Conservation (phyloP, 345 rosid species). For the Bruguiera parviflora region DNA sequence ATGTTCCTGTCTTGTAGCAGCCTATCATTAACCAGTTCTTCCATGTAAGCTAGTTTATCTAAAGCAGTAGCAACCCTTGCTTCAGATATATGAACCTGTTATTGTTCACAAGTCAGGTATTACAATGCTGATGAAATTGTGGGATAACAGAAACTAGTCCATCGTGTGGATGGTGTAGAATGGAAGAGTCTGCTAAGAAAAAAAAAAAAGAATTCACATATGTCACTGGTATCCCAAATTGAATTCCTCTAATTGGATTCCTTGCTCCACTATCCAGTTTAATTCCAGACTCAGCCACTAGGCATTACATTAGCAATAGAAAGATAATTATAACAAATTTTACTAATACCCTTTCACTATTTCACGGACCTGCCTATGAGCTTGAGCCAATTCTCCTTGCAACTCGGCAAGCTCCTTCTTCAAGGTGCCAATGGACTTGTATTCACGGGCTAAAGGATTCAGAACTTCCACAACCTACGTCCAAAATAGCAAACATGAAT, state of each 20-base stretch:
- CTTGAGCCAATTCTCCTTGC: slow-evolving; percentile 79
- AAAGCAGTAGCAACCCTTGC: slow-evolving; percentile 89
- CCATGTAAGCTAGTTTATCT: slow-evolving; percentile 95
- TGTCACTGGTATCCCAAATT: neutral
- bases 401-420: slow-evolving; percentile 87
- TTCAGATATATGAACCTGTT: slow-evolving; percentile 95
- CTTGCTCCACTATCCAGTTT: too few species aligned
- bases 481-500: neutral
- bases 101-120: slow-evolving; percentile 16
- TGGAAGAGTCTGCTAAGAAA: neutral
- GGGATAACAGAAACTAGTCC: neutral
- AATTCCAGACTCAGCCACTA: too few species aligned
- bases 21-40: slow-evolving; percentile 73
- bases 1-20: slow-evolving; percentile 59
- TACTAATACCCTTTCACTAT: too few species aligned
- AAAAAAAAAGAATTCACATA: neutral
- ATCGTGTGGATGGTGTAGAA: neutral
- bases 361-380: slow-evolving; percentile 71
- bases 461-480: slow-evolving; percentile 89
- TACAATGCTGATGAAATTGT: slow-evolving; percentile 10
- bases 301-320: too few species aligned
- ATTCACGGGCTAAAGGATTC: slow-evolving; percentile 97
- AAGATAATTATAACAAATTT: too few species aligned
- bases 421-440: slow-evolving; percentile 83
- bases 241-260: too few species aligned